Evolutionary conservation across 2,329 filamentous ascomycete genomes (phyloP), one percentile per base, ranked within the genome.

Genomic region (Chaetomiaceae sp.): DNA sequence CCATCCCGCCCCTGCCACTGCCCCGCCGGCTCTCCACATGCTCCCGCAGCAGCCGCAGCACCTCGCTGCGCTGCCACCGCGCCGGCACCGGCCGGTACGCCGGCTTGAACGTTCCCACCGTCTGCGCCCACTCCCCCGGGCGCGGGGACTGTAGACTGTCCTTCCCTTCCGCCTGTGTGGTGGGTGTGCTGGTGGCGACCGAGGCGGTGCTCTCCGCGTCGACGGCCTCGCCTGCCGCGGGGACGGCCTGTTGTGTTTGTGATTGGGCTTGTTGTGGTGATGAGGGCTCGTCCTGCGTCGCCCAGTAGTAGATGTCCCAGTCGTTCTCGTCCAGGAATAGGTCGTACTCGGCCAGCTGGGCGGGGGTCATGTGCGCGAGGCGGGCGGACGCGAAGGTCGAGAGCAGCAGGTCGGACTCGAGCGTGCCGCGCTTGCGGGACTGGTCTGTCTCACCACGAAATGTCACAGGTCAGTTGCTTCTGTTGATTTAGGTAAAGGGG

Each of bases 271-370:
- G 58, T 64, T 58, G 48, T 58, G 47, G 45, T 39, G 27, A 35
- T 42, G 24, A 42, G 47, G 18, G 38, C 51, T 46, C 18, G 10
- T 46, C 44, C 68, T 98, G 93, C 14, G 93, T 98, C 3, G 87
- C 88, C 93, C 93, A 98, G 76, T 98, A 98, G 75, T 98, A 98
- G 52, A 98, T 96, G 65, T 98, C 93, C 93, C 93, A 98, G 72
- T 98, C 93, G 68, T 98, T 98, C 71, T 98, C 93, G 68, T 98
- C 93, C 47, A 98, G 81, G 73, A 98, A 94, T 22, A 77, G 72
- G 65, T 97, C 91, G 72, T 93, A 97, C 67, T 95, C 80, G 58
- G 78, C 68, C 58, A 97, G 81, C 62, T 94, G 86, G 41, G 74
- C 67, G 6, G 72, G 66, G 1, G 78, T 79, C 87, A 98, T 95